Evolutionary conservation across 2,329 filamentous ascomycete species (phyloP), one percentile per base, ranked within the genome.

Genomic region (Nemania sp.): DNA sequence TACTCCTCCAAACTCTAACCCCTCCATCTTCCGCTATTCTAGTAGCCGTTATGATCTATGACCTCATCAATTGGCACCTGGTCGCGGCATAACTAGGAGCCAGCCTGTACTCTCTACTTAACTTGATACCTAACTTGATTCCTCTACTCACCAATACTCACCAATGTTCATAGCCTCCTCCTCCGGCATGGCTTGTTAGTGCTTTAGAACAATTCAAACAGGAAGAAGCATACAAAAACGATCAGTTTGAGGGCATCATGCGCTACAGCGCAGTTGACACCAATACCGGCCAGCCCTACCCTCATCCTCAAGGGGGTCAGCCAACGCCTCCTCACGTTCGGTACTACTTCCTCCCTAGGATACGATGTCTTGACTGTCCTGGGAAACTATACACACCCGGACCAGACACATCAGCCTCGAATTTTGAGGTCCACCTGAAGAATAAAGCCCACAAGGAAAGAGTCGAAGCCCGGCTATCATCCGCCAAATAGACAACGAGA

Each of bases 341-440:
- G 70, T 91, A 89, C 68, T 90, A 90, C 77, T 98, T 90, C 76
- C 81, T 97, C 51, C 95, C 95, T 9, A 84, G 95, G 52, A 97
- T 99, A 65, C 85, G 91, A 60, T 99, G 95, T 74, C 86, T 89
- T 48, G 95, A 99, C 75, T 98, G 95, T 73, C 91, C 92, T 0
- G 92, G 91, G 32, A 98, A 97, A 76, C 80, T 97, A 11, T 99
- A 99, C 76, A 97, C 93, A 0, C 91, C 93, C 0, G 91, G 92
- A 0, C 92, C 93, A 0, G 91, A 89, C 21, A 90, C 85, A 73
- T 92, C 92, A 2, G 90, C 94, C 5, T 88, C 88, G 47, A 96
- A 97, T 72, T 99, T 99, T 65, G 91, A 97, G 76, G 87, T 96
- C 1, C 95, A 99, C 78, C 80, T 98, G 50, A 91, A 89, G 75